Evolutionary conservation across 306 rosid species (phyloP).

Genomic region (Vigna trinervia): DNA sequence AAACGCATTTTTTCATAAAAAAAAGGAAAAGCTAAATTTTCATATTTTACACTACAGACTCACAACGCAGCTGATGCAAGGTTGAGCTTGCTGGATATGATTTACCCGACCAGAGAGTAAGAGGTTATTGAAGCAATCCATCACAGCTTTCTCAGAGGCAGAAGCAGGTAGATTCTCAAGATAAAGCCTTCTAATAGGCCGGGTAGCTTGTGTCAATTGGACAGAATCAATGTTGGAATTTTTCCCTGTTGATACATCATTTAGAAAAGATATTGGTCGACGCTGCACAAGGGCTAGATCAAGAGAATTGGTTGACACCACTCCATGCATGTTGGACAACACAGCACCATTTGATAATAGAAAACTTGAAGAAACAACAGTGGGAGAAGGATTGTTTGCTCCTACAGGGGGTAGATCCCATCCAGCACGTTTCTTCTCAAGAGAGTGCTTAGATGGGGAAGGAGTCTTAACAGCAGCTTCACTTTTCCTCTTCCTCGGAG

Average conservation of each 20-base stretch:
- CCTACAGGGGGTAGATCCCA: conserved; percentile 78
- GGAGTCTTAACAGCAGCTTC: conserved; percentile 84
- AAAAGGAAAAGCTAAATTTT: conserved; percentile 14
- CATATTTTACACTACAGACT: conserved; percentile 49
- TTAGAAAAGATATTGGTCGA: conserved; percentile 46
- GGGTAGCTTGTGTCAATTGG: conserved; percentile 92
- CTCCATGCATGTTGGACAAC: conserved; percentile 57
- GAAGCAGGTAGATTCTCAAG: conserved; percentile 85
- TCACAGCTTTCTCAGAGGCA: conserved; percentile 74
- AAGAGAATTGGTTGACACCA: conserved; percentile 52
- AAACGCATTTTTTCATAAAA: conserved; percentile 33
- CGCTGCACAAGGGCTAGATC: conserved; percentile 55
- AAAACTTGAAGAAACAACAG: conserved; percentile 59
- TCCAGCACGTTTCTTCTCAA: conserved; percentile 77
- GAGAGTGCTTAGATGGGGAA: conserved; percentile 70
- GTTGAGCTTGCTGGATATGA: conserved; percentile 73
- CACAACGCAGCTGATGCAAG: conserved; percentile 90
- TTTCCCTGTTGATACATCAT: conserved; percentile 55
- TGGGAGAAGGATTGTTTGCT: conserved; percentile 55
- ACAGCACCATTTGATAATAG: conserved; percentile 53
- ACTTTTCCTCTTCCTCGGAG: conserved; percentile 90
- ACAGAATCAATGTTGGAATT: conserved; percentile 67
- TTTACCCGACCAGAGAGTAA: conserved; percentile 66
- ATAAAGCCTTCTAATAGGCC: conserved; percentile 94
- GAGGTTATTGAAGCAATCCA: conserved; percentile 75